Evolutionary conservation across 192 early-diverging fungal species (phyloP), one percentile per base, ranked within the genome.

Genomic region (Gigaspora rosea): DNA sequence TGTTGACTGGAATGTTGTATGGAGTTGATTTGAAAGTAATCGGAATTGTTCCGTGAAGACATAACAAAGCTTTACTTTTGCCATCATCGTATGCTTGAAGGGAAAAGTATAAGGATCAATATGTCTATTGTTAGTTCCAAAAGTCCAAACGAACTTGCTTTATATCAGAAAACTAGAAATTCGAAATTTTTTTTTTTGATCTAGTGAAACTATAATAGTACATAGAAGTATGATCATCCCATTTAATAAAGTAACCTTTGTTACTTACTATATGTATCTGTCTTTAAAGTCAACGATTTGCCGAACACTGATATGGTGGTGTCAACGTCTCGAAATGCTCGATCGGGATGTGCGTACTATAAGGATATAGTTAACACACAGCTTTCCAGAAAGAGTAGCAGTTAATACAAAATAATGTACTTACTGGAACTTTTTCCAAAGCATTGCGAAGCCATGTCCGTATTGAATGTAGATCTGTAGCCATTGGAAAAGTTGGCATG

Each of bases 1-100:
- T 86, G 12, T 90, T 91, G 4, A 98, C 87, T 2, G 96, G 97
- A 62, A 98, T 97, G 80, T 98, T 97, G 84, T 97, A 97, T 47
- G 90, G 87, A 2, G 81, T 84, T 2, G 89, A 90, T 58, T 90
- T 89, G 78, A 93, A 98, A 16, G 88, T 87, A 48, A 98, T 94
- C 3, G 95, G 95, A 8, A 97, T 78, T 0, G 95, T 97, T 33
- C 97, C 97, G 71, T 93, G 88, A 32, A 98, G 84, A 78, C 91
- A 95, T 32, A 98, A 85, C 0, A 96, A 82, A 22, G 91, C 85
- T 78, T 91, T 85, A 9, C 79, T 86, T 68, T 87, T 83, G 15
- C 87, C 87, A 78, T 87, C 82, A 46, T 89, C 85, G 63, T 87
- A 85, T 50, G 88, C 88, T 89, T 81, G 27, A 56, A 35, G 12